Evolutionary conservation across 2,329 filamentous ascomycete species (phyloP), one percentile per base, ranked within the genome.

Genomic region (Penicillium glabrum): DNA sequence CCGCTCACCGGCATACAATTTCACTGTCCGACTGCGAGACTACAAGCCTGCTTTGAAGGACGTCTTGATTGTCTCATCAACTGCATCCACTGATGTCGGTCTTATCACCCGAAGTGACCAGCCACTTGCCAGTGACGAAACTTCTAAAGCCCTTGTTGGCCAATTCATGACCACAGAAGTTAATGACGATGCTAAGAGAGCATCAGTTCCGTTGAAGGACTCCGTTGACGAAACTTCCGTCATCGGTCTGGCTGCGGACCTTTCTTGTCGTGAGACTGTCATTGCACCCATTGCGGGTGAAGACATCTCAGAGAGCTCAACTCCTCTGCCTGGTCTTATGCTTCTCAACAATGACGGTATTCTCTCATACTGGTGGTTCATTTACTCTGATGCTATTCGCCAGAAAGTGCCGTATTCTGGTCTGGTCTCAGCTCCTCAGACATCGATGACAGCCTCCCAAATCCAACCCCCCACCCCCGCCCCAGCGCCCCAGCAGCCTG

Each of bases 341-440:
- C 83, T 91, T 29, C 79, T 99, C 16, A 98, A 96, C 58, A 88
- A 96, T 63, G 91, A 97, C 68, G 95, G 95, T 61, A 78, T 96
- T 10, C 79, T 99, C 16, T 86, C 86, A 46, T 83, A 87, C 13
- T 99, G 93, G 92, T 97, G 93, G 91, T 77, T 98, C 44, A 84
- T 98, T 21, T 97, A 97, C 75, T 86, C 89, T 35, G 91, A 96
- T 43, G 92, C 93, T 2, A 87, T 99, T 59, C 85, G 88, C 57
- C 80, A 88, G 65, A 87, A 87, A 3, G 86, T 85, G 7, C 84
- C 85, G 0, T 98, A 92, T 72, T 83, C 88, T 41, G 90, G 89
- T 5, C 79, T 97, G 61, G 77, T 80, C 56, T 73, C 47, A 51
- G 60, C 53, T 57, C 50, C 60, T 33, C 60, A 63, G 48, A 33